Evolutionary conservation across 1,139 yeast genomes (phyloP).

Genomic region (Candida sp.): DNA sequence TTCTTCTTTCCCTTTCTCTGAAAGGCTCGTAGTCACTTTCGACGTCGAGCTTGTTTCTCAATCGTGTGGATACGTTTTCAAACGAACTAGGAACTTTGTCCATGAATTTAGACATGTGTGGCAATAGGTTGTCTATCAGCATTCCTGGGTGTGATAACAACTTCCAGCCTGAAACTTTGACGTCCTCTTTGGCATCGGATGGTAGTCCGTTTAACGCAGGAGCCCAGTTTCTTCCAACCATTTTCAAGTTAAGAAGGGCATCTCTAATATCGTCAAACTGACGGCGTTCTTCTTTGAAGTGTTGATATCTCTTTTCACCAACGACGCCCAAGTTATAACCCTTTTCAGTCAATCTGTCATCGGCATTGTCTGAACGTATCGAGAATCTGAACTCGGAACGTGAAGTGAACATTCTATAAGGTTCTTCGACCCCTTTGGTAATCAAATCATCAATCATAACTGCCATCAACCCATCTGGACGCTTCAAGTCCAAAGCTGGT

Average conservation of each 20-base stretch:
- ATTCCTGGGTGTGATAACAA: constrained; percentile 45
- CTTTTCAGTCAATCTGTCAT: constrained; percentile 71
- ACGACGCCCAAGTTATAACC: constrained; percentile 78
- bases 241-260: constrained; percentile 47
- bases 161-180: constrained; percentile 49
- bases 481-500: constrained; percentile 57
- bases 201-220: constrained; percentile 54
- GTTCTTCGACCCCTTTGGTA: constrained; percentile 97
- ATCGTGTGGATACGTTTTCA: constrained; percentile 49
- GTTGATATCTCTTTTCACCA: constrained; percentile 57
- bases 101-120: constrained; percentile 26
- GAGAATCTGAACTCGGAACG: constrained; percentile 92
- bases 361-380: constrained; percentile 95
- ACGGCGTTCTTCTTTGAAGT: constrained; percentile 48
- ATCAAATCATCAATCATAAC: constrained; percentile 93
- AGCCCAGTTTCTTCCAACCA: constrained; percentile 70
- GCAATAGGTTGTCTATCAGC: constrained; percentile 30
- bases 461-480: constrained; percentile 92
- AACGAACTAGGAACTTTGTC: constrained; percentile 25
- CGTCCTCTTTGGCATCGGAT: constrained; percentile 32
- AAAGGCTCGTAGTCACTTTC: constrained; percentile 89
- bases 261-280: constrained; percentile 49
- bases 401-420: constrained; percentile 98
- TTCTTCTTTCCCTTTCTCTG: constrained; percentile 71
- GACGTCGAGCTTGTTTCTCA: constrained; percentile 66